phyloP scores from a whole-genome alignment of 345 rosid genomes.

The Microthlaspi erraticum region DNA sequence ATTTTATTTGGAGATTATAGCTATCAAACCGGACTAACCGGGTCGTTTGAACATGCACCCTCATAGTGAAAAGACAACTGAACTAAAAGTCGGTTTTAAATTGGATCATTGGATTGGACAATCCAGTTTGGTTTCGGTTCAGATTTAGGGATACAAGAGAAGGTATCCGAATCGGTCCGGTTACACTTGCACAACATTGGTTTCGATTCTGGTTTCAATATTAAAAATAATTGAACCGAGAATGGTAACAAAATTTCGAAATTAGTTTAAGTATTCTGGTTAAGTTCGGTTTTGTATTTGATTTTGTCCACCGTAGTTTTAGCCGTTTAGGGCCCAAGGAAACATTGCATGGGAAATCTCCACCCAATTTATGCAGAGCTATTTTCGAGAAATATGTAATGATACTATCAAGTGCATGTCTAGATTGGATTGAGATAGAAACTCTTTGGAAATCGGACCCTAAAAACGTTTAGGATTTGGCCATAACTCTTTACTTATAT shows the following conservation, averaged over 20 bases:
- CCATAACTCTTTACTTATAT: not conserved
- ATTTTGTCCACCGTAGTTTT: not conserved
- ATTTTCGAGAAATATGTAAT: not conserved
- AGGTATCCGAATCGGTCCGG: too few species aligned
- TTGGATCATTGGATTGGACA: not conserved
- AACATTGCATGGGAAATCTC: not conserved
- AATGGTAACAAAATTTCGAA: too few species aligned
- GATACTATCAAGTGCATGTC: not conserved
- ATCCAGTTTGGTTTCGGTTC: not conserved
- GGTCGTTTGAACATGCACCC: not conserved
- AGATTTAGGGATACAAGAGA: too few species aligned
- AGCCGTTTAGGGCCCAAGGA: not conserved
- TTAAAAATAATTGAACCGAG: too few species aligned
- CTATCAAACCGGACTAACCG: constrained; percentile 7
- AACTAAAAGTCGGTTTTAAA: not conserved
- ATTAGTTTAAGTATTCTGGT: too few species aligned
- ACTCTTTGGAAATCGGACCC: not conserved
- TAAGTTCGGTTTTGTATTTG: too few species aligned
- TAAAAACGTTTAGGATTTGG: not conserved
- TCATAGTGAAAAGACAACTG: not conserved
- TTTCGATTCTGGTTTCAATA: too few species aligned
- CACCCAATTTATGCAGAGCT: not conserved
- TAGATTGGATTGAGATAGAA: not conserved
- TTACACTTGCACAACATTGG: too few species aligned
- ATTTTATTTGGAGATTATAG: not conserved